Percentiles rank a stretch among this genome's conserved stretches.
Evolutionary conservation across 306 rosid genomes (phyloP).

Genomic region (Dicorynia guianensis): DNA sequence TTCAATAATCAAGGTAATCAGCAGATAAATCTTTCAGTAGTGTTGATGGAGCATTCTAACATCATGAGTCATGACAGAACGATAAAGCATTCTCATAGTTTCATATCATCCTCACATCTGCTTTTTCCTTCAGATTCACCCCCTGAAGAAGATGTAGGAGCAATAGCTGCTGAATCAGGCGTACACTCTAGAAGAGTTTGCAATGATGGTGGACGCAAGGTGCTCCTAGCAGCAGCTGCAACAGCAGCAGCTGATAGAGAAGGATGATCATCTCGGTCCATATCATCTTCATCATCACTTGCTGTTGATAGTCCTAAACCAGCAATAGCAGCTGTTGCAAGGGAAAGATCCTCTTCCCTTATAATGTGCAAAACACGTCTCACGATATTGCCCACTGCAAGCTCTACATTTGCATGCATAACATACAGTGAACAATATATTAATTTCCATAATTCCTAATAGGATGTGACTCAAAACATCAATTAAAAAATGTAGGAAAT

Average conservation of each 20-base stretch:
- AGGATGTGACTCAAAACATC: constrained; percentile 15
- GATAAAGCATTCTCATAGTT: constrained; percentile 34
- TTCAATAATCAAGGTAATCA: constrained; percentile 9
- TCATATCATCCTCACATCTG: constrained; percentile 66
- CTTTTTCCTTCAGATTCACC: constrained; percentile 98
- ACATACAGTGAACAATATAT: constrained; percentile 35
- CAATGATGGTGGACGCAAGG: constrained; percentile 95
- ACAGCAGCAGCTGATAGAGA: constrained; percentile 86
- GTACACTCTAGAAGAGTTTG: constrained; percentile 92
- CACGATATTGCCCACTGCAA: constrained; percentile 96
- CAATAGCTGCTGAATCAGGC: constrained; percentile 65
- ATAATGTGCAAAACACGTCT: constrained; percentile 97
- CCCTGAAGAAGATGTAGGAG: constrained; percentile 80
- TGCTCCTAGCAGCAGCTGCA: constrained; percentile 97
- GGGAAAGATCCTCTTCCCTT: constrained; percentile 94
- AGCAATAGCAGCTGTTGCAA: constrained; percentile 81
- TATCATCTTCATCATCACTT: constrained; percentile 93
- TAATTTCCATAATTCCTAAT: constrained; percentile 22
- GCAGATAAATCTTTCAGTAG: constrained; percentile 22
- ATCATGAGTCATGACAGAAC: constrained; percentile 1
- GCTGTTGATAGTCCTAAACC: constrained; percentile 72
- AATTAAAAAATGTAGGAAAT: constrained; percentile 28
- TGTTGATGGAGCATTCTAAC: constrained; percentile 9
- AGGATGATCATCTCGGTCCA: constrained; percentile 66
- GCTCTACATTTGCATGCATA: constrained; percentile 64